Percentiles rank a stretch among this genome's conserved stretches.
phyloP scores from a whole-genome alignment of 2,329 filamentous ascomycete genomes.

The Colletotrichum sp. region DNA sequence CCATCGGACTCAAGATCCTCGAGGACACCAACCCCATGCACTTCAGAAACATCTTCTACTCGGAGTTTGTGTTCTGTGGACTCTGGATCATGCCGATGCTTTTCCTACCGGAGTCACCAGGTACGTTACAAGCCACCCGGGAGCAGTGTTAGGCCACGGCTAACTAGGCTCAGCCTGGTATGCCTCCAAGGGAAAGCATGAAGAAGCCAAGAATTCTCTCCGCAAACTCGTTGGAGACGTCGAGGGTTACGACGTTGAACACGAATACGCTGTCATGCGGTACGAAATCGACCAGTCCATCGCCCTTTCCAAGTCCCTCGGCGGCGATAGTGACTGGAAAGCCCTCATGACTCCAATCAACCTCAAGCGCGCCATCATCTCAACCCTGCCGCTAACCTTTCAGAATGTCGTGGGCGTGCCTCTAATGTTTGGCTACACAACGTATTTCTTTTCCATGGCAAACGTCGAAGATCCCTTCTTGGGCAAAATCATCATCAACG shows the following conservation, averaged over 20 bases:
- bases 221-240: background rate
- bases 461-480: slow-evolving; percentile 26
- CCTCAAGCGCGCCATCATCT: background rate
- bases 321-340: background rate
- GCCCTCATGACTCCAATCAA: background rate
- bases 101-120: background rate
- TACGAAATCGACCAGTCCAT: background rate
- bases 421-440: slow-evolving; percentile 27
- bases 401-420: slow-evolving; percentile 28
- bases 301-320: background rate
- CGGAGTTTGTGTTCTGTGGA: background rate
- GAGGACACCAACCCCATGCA: background rate
- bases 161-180: background rate
- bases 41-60: slow-evolving; percentile 9
- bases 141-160: background rate
- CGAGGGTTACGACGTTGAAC: background rate
- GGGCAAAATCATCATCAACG: slow-evolving; percentile 22
- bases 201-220: background rate
- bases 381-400: background rate
- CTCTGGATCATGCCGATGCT: background rate
- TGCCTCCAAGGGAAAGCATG: background rate
- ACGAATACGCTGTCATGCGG: background rate
- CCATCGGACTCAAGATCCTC: slow-evolving; percentile 2
- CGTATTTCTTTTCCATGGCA: slow-evolving; percentile 28
- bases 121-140: background rate